Base-by-base conservation (phyloP, 805 yeast species). In the Candida takata region DNA sequence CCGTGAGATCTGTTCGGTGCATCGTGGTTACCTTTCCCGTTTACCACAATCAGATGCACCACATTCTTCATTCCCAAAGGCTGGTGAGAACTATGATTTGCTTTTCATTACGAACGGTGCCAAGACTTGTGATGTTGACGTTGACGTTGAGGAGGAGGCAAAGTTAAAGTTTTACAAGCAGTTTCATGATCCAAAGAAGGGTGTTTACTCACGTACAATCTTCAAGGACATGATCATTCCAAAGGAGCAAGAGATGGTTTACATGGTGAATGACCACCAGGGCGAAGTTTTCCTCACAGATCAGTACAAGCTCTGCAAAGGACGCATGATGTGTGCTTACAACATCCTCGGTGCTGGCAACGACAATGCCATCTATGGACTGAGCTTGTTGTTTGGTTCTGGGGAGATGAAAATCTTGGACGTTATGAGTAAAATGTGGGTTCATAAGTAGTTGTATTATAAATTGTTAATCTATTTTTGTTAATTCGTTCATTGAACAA, bases 351-450 rank as follows among this genome's bases (percentile, higher is more conserved):
- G 37, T 4, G 48, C 48, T 12, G 34, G 40, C 17, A 26, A 34
- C 4, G 44, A 36, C 15, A 33, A 28, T 3, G 16, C 17, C n/a
- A 41, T 24, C 26, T 40, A 46, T 11, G 48, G 42, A 6, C 20
- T 21, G 31, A 20, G 23, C 10, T 7, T 20, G 23, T 20, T 20
- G 23, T 20, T 20, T 20, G 23, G 10, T 10, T 20, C 23, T 10
- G 10, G 10, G 23, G 23, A 20, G 9, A 8, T 8, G 7, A 20
- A 7, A 7, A 20, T 20, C 10, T 10, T 20, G 23, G 23, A 20
- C 23, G 7, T 20, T 7, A 8, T 20, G 23, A 20, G 23, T 61
- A 58, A 36, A 51, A 20, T 20, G 53, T 13, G 65, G 23, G 10
- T 10, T 7, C 7, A 20, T 10, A 7, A 10, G 9, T 20, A 20